Evolutionary conservation across 1,139 yeast species (phyloP).

Genomic region (Meyerozyma carpophila): DNA sequence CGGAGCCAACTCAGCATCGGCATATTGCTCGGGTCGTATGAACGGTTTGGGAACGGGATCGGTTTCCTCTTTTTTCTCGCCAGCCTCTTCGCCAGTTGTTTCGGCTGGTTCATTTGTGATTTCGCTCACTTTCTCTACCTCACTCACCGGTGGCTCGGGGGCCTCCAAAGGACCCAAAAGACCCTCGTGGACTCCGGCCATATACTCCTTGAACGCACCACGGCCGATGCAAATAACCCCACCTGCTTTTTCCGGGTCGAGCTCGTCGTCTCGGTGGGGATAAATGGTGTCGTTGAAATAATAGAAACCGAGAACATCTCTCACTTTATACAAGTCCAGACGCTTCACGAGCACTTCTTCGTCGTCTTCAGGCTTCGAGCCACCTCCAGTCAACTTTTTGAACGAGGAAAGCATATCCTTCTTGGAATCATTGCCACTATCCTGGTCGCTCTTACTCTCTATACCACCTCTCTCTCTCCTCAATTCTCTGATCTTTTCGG

Average conservation of each 20-base stretch:
- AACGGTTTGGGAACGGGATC: conserved; percentile 59
- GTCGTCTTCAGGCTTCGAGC: conserved; percentile 10
- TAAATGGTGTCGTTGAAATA: conserved; percentile 28
- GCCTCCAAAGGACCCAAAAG: conserved; percentile 82
- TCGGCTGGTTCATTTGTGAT: neutral
- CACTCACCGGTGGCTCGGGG: conserved; percentile 31
- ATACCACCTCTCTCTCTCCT: conserved; percentile 38
- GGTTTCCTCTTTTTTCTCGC: conserved; percentile 22
- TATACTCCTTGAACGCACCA: conserved; percentile 91
- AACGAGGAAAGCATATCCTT: conserved; percentile 9
- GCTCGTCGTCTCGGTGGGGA: conserved; percentile 44
- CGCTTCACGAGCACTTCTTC: conserved; percentile 21
- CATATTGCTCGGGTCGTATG: conserved; percentile 53
- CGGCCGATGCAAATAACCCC: conserved; percentile 92
- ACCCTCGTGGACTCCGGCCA: conserved; percentile 91
- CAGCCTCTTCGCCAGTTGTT: conserved; percentile 10
- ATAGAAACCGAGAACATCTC: conserved; percentile 57
- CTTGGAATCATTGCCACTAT: conserved; percentile 2
- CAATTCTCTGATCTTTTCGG: conserved; percentile 71
- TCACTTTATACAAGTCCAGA: conserved; percentile 43
- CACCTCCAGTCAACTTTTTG: conserved; percentile 1
- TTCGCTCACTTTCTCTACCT: conserved; percentile 4
- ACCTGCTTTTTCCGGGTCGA: conserved; percentile 50
- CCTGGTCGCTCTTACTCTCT: conserved; percentile 6
- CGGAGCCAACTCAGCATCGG: conserved; percentile 51